These are phyloP conservation scores for Ceratocystis destructans DNA, from an alignment of 2,329 filamentous ascomycete genomes.

Conservation along the genomic window DNA sequence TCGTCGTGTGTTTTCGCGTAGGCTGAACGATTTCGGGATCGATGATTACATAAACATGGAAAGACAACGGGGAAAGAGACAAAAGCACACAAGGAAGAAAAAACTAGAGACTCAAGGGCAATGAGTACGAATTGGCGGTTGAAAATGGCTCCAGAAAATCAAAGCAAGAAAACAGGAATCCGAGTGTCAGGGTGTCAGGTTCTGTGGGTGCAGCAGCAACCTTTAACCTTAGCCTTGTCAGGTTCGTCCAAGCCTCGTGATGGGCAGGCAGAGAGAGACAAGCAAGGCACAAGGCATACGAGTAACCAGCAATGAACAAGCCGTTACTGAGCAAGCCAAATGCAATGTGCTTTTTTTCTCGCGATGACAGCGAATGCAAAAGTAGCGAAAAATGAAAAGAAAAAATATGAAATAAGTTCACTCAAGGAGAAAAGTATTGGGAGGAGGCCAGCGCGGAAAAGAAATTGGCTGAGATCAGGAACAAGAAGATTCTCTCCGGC, in stretches of 20 bases:
- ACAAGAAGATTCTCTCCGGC: slow-evolving; percentile 5
- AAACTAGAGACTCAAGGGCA: neutral
- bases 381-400: neutral
- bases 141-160: neutral
- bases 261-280: neutral
- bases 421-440: neutral
- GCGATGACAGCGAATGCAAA: neutral
- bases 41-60: neutral
- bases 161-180: neutral
- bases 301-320: neutral
- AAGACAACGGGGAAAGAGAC: neutral
- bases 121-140: neutral
- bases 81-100: too few species aligned
- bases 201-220: slow-evolving; percentile 2
- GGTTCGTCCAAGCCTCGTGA: slow-evolving; percentile 7
- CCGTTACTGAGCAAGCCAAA: neutral
- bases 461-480: slow-evolving; percentile 1
- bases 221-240: neutral
- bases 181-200: neutral
- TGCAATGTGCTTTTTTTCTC: neutral
- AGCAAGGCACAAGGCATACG: neutral
- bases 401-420: neutral
- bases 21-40: neutral
- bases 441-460: neutral
- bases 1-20: neutral